Evolutionary conservation across 208 protist genomes (phyloP).

Genomic region (Leishmania braziliensis): DNA sequence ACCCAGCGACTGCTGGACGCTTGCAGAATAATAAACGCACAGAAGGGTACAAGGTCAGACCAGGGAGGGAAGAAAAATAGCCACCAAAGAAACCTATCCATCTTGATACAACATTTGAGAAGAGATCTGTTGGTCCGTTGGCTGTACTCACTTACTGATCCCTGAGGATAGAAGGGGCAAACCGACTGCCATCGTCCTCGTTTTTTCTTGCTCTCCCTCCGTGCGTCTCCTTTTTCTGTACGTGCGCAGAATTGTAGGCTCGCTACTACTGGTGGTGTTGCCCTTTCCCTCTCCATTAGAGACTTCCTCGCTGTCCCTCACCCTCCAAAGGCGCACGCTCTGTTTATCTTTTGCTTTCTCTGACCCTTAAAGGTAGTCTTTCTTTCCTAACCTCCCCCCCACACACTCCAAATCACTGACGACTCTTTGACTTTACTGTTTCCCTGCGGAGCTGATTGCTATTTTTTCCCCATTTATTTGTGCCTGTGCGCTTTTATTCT

Average conservation of each 20-base stretch:
- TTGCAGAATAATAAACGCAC: not conserved
- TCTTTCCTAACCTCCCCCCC: too few relatives aligned
- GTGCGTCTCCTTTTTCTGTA: not conserved
- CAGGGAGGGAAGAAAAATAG: not conserved
- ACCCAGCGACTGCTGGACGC: not conserved
- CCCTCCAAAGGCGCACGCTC: not conserved
- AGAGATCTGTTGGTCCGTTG: not conserved
- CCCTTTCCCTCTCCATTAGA: not conserved
- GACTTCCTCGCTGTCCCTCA: not conserved
- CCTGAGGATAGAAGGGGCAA: not conserved
- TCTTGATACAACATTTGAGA: not conserved
- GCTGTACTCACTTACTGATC: not conserved
- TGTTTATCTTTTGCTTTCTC: not conserved
- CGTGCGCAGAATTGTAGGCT: not conserved
- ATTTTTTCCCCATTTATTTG: not conserved
- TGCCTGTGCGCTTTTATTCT: not conserved
- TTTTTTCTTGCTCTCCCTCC: slow-evolving; percentile 4
- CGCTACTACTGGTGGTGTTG: not conserved
- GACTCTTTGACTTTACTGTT: not conserved
- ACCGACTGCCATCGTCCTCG: not conserved
- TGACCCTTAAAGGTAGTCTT: not conserved
- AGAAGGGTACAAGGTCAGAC: not conserved
- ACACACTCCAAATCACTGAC: not conserved
- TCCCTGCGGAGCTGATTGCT: not conserved
- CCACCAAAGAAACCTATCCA: not conserved